These are phyloP conservation scores for Ramularia collo-cygni DNA, from an alignment of 2,329 filamentous ascomycete genomes.

Conservation along the genomic window DNA sequence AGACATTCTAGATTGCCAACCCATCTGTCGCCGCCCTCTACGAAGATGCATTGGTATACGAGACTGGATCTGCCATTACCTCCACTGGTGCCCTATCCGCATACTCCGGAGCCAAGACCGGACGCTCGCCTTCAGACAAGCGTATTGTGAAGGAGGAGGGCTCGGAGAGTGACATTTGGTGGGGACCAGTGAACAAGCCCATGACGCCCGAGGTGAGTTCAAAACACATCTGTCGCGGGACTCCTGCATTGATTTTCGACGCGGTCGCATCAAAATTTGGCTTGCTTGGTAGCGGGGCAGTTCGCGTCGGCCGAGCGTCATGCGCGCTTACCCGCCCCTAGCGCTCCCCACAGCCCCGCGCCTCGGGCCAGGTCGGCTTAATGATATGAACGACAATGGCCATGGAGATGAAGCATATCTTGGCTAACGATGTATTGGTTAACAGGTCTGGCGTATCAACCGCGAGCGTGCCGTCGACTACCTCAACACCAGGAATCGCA, in stretches of 20 bases:
- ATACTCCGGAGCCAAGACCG: slow-evolving; percentile 97
- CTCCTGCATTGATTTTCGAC: slow-evolving; percentile 1
- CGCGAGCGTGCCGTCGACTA: slow-evolving; percentile 98
- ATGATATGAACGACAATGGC: too few species aligned
- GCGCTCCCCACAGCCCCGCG: slow-evolving; percentile 9
- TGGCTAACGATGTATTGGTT: too few species aligned
- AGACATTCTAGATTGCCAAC: slow-evolving; percentile 13
- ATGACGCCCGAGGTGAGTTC: slow-evolving; percentile 88
- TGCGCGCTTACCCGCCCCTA: slow-evolving; percentile 1
- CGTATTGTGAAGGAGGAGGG: slow-evolving; percentile 86
- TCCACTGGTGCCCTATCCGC: slow-evolving; percentile 90
- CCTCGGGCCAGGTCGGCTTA: slow-evolving; percentile 26
- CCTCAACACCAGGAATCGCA: slow-evolving; percentile 96
- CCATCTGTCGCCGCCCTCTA: slow-evolving; percentile 57
- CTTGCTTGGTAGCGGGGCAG: not conserved
- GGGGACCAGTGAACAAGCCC: slow-evolving; percentile 98
- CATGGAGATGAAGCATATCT: too few species aligned
- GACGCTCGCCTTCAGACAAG: slow-evolving; percentile 94
- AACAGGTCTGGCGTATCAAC: slow-evolving; percentile 98
- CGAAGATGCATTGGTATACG: slow-evolving; percentile 98
- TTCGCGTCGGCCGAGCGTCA: slow-evolving; percentile 5
- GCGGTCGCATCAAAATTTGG: not conserved
- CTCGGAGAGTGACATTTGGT: slow-evolving; percentile 93
- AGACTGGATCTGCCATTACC: slow-evolving; percentile 95
- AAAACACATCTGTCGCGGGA: not conserved